A percentile compares a stretch with the other conserved stretches of the same genome.
phyloP scores from a whole-genome alignment of 2,329 filamentous ascomycete genomes.

The Biscogniauxia sp. region DNA sequence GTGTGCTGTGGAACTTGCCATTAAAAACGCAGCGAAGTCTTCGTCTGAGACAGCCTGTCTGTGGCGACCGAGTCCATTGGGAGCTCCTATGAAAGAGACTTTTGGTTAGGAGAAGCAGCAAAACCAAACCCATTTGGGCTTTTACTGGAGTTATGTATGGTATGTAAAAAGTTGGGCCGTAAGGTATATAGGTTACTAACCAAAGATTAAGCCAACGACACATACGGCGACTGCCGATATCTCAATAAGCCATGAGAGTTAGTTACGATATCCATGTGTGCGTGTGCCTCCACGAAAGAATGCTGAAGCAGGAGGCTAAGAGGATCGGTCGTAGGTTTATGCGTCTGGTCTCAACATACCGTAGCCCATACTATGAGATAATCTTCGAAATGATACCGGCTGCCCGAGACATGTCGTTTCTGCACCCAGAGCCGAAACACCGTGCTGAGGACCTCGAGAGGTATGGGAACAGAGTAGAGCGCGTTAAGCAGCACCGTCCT shows the following conservation, averaged over 20 bases:
- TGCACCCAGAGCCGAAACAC: constrained; percentile 23
- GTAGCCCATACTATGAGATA: constrained; percentile 29
- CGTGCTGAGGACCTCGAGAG: constrained; percentile 26
- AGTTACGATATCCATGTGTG: not conserved
- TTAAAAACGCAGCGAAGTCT: constrained; percentile 18
- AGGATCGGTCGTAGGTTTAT: not conserved
- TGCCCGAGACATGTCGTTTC: constrained; percentile 15
- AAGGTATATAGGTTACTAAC: constrained; percentile 13
- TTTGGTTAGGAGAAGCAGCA: constrained; percentile 12
- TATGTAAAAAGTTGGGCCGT: not conserved
- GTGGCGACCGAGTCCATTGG: constrained; percentile 25
- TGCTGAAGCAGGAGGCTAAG: not conserved
- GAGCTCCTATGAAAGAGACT: constrained; percentile 17
- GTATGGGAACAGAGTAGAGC: constrained; percentile 25
- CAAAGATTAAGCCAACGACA: constrained; percentile 23
- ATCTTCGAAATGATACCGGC: constrained; percentile 22
- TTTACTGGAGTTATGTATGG: not conserved
- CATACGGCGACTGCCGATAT: constrained; percentile 21
- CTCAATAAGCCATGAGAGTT: constrained; percentile 7
- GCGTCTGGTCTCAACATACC: constrained; percentile 11
- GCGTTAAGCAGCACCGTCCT: constrained; percentile 16
- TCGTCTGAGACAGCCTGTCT: constrained; percentile 18
- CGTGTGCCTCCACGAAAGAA: not conserved
- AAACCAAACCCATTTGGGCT: not conserved
- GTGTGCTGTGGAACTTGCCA: constrained; percentile 13